Conservation (phyloP, 2,329 filamentous ascomycete species). For the Dothideomycetes sp. region DNA sequence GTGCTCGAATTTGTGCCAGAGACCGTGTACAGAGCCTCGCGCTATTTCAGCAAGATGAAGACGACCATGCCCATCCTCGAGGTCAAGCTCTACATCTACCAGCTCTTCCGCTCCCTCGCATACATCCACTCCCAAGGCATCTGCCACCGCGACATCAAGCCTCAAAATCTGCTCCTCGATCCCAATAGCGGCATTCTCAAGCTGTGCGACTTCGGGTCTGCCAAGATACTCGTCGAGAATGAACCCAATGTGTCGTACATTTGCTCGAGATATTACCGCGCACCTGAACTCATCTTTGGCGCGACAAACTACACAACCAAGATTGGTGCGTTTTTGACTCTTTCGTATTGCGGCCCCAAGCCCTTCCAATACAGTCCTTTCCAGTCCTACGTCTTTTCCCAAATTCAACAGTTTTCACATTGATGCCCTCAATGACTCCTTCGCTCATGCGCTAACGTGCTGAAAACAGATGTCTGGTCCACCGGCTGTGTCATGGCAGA, state of each 20-base stretch:
- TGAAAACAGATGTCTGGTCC: slow-evolving; percentile 80
- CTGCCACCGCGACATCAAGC: slow-evolving; percentile 98
- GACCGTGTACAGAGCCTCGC: slow-evolving; percentile 93
- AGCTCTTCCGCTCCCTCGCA: slow-evolving; percentile 93
- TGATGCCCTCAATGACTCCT: no score
- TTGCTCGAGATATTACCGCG: slow-evolving; percentile 96
- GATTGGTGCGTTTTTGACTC: slow-evolving; percentile 62
- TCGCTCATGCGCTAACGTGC: no score
- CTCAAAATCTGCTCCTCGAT: slow-evolving; percentile 91
- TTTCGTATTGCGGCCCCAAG: no score
- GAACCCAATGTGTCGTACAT: slow-evolving; percentile 99
- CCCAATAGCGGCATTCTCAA: slow-evolving; percentile 86
- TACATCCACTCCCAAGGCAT: slow-evolving; percentile 99
- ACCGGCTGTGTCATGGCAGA: slow-evolving; percentile 99
- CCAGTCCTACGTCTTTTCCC: no score
- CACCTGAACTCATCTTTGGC: slow-evolving; percentile 94
- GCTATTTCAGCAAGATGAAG: slow-evolving; percentile 99
- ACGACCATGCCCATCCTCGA: slow-evolving; percentile 98
- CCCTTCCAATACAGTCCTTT: no score
- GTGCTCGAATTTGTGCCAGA: slow-evolving; percentile 97
- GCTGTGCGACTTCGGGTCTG: slow-evolving; percentile 96
- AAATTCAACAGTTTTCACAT: no score
- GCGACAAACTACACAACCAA: slow-evolving; percentile 99
- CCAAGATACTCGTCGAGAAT: slow-evolving; percentile 96
- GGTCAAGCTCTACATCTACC: slow-evolving; percentile 99